phyloP scores from a whole-genome alignment of 371 early-diverging fungal species.

The Nematocida major region DNA sequence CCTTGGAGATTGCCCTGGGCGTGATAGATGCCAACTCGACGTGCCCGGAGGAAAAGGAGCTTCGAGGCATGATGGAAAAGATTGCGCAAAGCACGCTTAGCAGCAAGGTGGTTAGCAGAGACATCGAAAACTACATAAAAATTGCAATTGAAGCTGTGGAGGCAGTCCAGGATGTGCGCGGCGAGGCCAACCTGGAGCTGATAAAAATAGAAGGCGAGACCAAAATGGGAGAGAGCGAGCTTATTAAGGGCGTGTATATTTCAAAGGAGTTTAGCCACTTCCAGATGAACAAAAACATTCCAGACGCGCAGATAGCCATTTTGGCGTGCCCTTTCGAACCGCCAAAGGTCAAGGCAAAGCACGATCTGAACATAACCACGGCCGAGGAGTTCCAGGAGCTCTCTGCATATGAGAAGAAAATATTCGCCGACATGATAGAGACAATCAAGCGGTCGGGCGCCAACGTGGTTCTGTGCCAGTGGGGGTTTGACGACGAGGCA shows the following conservation, averaged over 20 bases:
- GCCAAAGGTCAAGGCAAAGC: conserved; percentile 99
- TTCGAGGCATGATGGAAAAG: conserved; percentile 69
- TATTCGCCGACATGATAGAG: conserved; percentile 89
- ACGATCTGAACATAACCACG: conserved; percentile 87
- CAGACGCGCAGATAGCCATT: conserved; percentile 90
- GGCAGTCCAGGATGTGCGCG: conserved; percentile 87
- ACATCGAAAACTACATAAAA: conserved; percentile 74
- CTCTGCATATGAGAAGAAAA: conserved; percentile 83
- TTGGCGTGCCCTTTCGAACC: conserved; percentile 99
- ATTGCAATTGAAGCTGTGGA: conserved; percentile 88
- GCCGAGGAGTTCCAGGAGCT: conserved; percentile 92
- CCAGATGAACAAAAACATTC: conserved; percentile 91
- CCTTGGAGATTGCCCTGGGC: conserved; percentile 79
- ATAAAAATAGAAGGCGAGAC: conserved; percentile 96
- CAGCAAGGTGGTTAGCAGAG: conserved; percentile 85
- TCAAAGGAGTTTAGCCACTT: conserved; percentile 99
- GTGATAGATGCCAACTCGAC: conserved; percentile 84
- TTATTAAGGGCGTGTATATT: conserved; percentile 91
- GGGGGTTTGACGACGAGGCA: conserved; percentile 99
- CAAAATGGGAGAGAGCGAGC: conserved; percentile 78
- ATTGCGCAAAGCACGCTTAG: conserved; percentile 92
- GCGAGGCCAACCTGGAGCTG: conserved; percentile 97
- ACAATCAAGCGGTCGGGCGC: conserved; percentile 90
- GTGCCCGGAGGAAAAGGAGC: conserved; percentile 68
- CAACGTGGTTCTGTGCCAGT: conserved; percentile 95